Evolutionary conservation across 2,329 filamentous ascomycete species (phyloP).

Genomic region (Diplodia sapinea): DNA sequence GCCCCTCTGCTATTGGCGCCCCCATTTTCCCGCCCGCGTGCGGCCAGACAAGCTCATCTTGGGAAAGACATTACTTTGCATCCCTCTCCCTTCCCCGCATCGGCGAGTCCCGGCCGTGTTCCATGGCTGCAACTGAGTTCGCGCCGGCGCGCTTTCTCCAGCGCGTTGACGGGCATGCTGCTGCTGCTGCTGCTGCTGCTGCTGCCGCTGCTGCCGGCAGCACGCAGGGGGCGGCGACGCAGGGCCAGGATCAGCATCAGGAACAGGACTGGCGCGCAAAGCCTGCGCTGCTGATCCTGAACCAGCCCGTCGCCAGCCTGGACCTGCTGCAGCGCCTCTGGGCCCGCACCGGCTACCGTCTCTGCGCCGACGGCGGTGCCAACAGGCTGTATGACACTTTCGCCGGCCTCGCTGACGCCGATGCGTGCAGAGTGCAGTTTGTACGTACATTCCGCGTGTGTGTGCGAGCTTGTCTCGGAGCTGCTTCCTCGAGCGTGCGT

Average conservation of each 20-base stretch:
- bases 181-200: too few relatives aligned
- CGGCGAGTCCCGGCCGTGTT: background rate
- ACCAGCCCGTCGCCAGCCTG: conserved; percentile 53
- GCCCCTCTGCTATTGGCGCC: background rate
- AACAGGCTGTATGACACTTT: conserved; percentile 71
- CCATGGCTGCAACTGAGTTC: conserved; percentile 18
- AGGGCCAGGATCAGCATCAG: conserved; percentile 18
- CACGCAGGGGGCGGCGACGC: background rate
- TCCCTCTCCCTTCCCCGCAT: background rate
- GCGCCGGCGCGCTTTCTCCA: conserved; percentile 25
- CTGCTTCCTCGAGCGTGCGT: background rate
- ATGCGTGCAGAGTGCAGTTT: conserved; percentile 36
- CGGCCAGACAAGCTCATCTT: background rate
- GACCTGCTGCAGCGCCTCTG: conserved; percentile 57
- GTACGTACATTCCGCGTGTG: conserved; percentile 37
- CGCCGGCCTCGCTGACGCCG: conserved; percentile 41
- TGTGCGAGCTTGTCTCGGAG: background rate
- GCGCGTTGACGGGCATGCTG: background rate
- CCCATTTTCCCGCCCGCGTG: background rate
- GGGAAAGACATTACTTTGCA: background rate
- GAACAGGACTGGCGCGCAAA: conserved; percentile 33
- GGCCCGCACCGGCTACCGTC: conserved; percentile 63
- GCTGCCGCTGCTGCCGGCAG: background rate
- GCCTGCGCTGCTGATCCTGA: conserved; percentile 53
- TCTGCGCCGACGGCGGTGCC: conserved; percentile 92